Conservation (phyloP, 2,329 filamentous ascomycete species). For the Trichoderma sp. region DNA sequence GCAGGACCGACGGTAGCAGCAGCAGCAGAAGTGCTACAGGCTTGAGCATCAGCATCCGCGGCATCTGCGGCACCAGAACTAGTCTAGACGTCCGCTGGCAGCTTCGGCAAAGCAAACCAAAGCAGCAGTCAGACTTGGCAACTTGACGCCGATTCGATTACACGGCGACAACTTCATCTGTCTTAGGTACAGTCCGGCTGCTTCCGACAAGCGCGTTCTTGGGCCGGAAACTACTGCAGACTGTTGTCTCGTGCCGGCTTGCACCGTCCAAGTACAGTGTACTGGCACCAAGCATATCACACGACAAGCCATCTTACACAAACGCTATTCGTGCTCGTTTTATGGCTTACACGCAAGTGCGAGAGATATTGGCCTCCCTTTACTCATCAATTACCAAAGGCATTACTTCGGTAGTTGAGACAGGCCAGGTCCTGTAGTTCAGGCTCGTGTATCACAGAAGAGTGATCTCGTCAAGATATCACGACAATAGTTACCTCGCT, state of each 20-base stretch:
- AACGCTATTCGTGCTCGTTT: background rate
- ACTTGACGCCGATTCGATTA: too few species aligned
- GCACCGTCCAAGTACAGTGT: background rate
- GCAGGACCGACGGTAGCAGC: background rate
- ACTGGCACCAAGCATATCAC: background rate
- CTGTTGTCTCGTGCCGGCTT: background rate
- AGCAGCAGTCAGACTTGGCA: background rate
- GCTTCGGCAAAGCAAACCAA: background rate
- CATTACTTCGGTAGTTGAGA: background rate
- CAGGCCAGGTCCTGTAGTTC: background rate
- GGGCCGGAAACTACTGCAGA: background rate
- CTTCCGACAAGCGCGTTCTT: background rate
- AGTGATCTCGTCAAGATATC: background rate
- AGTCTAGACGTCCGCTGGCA: background rate
- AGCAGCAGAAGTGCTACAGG: background rate
- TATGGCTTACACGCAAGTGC: background rate
- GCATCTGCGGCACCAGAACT: background rate
- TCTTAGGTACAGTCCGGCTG: background rate
- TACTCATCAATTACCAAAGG: background rate
- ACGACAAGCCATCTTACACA: background rate
- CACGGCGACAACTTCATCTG: background rate
- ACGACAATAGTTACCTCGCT: background rate
- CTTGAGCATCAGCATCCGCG: background rate
- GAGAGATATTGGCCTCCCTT: background rate
- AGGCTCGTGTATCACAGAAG: background rate